Percentiles rank a stretch among this genome's conserved stretches.
Conservation (phyloP, 371 early-diverging fungal genomes). For the Mucor velutinosus region DNA sequence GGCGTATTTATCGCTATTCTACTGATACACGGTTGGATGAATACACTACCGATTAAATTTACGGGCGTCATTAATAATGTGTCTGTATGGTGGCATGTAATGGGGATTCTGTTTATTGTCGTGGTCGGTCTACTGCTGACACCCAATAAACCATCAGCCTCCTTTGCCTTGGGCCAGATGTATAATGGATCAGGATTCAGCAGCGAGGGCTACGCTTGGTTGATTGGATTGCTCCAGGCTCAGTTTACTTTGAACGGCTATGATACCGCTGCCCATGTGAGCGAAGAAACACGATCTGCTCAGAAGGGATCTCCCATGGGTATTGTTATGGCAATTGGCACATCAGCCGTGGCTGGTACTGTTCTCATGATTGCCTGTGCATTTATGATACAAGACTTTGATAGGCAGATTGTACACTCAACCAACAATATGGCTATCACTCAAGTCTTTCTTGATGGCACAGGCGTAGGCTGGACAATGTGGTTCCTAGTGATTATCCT, state of each 20-base stretch:
- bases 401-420: conserved; percentile 49
- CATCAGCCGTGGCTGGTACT: conserved; percentile 56
- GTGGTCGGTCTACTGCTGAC: conserved; percentile 34
- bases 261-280: conserved; percentile 71
- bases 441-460: conserved; percentile 54
- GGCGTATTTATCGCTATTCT: conserved; percentile 47
- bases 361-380: conserved; percentile 58
- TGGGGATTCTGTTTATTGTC: conserved; percentile 41
- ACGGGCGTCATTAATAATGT: conserved; percentile 46
- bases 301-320: conserved; percentile 58
- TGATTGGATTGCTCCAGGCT: conserved; percentile 40
- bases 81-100: conserved; percentile 49
- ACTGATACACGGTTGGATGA: conserved; percentile 50
- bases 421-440: conserved; percentile 39
- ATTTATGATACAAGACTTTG: conserved; percentile 62
- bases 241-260: conserved; percentile 62
- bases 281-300: conserved; percentile 64
- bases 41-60: conserved; percentile 45
- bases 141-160: conserved; percentile 44
- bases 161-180: conserved; percentile 45
- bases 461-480: conserved; percentile 43
- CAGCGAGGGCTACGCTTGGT: conserved; percentile 33
- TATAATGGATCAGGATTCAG: conserved; percentile 36
- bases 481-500: conserved; percentile 53
- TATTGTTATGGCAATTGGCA: conserved; percentile 48